Evolutionary conservation across 2,329 filamentous ascomycete species (phyloP).

Genomic region (Cyphellophora attinorum): DNA sequence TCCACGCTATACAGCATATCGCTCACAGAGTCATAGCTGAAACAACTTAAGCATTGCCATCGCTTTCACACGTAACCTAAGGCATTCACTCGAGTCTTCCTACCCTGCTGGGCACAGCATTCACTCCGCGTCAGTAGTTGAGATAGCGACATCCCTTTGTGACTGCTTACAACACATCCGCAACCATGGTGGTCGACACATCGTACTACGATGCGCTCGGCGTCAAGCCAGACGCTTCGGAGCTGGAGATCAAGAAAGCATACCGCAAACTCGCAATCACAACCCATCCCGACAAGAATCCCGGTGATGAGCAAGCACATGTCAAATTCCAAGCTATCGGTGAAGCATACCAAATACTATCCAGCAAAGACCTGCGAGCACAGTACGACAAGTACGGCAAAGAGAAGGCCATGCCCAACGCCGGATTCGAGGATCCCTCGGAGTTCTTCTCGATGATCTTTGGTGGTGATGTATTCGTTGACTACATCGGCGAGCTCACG

Average conservation of each 20-base stretch:
- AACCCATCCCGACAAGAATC: constrained; percentile 73
- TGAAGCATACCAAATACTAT: constrained; percentile 69
- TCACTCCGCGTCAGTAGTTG: too few species aligned
- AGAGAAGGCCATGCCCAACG: constrained; percentile 79
- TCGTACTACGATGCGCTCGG: constrained; percentile 80
- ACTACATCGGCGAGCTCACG: constrained; percentile 96
- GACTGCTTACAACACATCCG: too few species aligned
- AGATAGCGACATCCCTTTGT: too few species aligned
- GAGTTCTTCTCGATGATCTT: constrained; percentile 99
- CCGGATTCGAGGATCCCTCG: constrained; percentile 88
- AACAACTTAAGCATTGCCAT: too few species aligned
- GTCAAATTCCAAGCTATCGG: constrained; percentile 82
- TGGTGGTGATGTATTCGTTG: constrained; percentile 86
- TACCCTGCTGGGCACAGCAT: too few species aligned
- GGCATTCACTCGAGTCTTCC: too few species aligned
- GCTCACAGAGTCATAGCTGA: too few species aligned
- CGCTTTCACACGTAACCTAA: too few species aligned
- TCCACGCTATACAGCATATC: too few species aligned
- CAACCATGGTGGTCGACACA: constrained; percentile 75
- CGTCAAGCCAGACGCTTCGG: constrained; percentile 73
- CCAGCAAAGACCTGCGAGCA: constrained; percentile 74
- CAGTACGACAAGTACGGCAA: constrained; percentile 97
- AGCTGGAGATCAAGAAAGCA: constrained; percentile 93
- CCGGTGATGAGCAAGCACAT: constrained; percentile 86
- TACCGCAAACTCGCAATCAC: constrained; percentile 87